Evolutionary conservation across 257 asterid species (phyloP), one percentile per base, ranked within the genome.

Genomic region (Forsythia suspensa): DNA sequence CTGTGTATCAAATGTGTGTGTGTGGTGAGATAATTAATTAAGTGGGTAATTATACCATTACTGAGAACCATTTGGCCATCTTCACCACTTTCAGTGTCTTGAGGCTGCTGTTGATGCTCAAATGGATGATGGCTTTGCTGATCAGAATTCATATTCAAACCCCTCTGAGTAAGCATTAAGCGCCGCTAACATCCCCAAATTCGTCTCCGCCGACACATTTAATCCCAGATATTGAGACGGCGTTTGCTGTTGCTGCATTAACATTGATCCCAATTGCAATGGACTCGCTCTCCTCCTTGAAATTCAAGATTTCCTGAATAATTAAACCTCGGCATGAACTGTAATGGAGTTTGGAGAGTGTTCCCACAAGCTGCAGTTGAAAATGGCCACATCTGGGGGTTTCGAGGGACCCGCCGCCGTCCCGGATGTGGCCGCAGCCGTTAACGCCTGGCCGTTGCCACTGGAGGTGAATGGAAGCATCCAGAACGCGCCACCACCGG

Each of bases 151-250:
- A 85, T 83, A 39, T 87, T 86, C 79, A 87, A 78, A 41, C 83
- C 83, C 76, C 80, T 74, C 87, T 87, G 7, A 86, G 83, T 88
- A 88, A 63, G 92, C 88, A 70, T 87, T 89, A 0, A 91, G 76
- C 9, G 92, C 90, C 0, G 92, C 97, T 48, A 92, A 40, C 91
- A 92, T 84, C 4, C 97, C 97, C 86, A 89, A 78, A 80, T 92
- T 89, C 48, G 93, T 74, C 75, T 88, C 94, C 51, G 81, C 84
- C 0, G 91, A 71, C n/a, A 86, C 81, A 12, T 94, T 92, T 48
- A 91, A 79, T 18, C 94, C 96, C 4, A 88, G 72, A 81, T 89
- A 85, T 79, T 86, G 90, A 10, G 91, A 84, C 5, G 91, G 93
- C 42, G 77, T 83, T 4, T 55, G 57, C 6, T 75, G 86, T 5